A percentile compares a stretch with the other conserved stretches of the same genome.
Conservation (phyloP, 345 rosid species). For the Eucalyptus pauciflora region DNA sequence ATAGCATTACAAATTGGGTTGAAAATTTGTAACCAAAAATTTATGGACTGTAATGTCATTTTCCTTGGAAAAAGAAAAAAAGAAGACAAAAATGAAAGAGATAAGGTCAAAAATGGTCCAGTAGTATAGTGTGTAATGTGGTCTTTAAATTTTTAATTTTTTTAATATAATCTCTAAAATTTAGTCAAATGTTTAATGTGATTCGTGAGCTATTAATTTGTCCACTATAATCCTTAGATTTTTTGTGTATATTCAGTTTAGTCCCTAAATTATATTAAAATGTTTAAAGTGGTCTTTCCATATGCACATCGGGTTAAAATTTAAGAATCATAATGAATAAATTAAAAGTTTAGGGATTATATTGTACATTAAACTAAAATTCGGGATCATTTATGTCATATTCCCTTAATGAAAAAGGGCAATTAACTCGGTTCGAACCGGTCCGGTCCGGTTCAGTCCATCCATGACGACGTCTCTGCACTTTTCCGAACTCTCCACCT, state of each 20-base stretch:
- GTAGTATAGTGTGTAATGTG: too few species aligned
- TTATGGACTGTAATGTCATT: neutral
- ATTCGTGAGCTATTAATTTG: too few species aligned
- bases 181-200: rapidly evolving
- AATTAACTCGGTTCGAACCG: neutral
- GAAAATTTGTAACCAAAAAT: neutral
- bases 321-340: too few species aligned
- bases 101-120: too few species aligned
- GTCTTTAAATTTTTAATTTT: too few species aligned
- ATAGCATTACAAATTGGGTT: neutral
- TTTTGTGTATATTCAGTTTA: rapidly evolving
- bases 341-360: too few species aligned
- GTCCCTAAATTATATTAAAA: too few species aligned
- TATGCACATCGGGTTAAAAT: rapidly evolving
- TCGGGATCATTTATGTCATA: too few species aligned
- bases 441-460: neutral
- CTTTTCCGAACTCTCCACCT: neutral
- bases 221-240: too few species aligned
- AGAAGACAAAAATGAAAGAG: too few species aligned
- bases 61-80: neutral
- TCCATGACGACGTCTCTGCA: neutral
- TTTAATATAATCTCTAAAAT: too few species aligned
- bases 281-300: too few species aligned
- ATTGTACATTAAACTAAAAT: rapidly evolving
- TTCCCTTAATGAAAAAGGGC: neutral